phyloP scores from a whole-genome alignment of 768 basidiomycete species.

The Boletus huronensis region DNA sequence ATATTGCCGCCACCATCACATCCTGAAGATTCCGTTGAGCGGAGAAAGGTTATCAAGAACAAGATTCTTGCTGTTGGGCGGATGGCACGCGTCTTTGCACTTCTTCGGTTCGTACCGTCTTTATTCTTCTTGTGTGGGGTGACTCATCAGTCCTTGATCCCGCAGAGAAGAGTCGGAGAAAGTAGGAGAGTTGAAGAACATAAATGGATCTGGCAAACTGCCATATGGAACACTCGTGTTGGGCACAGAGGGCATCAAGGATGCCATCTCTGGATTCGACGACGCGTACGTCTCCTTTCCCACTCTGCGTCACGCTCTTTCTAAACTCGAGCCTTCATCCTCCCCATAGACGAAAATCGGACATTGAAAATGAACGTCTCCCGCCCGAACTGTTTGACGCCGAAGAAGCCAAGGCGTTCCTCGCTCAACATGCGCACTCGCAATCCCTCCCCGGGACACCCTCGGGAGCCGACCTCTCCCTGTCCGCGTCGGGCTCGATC shows the following conservation, averaged over 20 bases:
- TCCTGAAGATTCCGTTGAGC: conserved; percentile 57
- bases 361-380: conserved; percentile 98
- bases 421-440: conserved; percentile 35
- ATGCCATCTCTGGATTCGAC: conserved; percentile 89
- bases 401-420: conserved; percentile 60
- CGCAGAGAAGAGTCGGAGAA: conserved; percentile 94
- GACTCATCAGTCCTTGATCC: not conserved
- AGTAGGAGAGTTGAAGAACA: conserved; percentile 93
- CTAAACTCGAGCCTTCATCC: not conserved
- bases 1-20: conserved; percentile 34
- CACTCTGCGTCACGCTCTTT: not conserved
- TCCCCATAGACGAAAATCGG: conserved; percentile 78
- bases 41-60: conserved; percentile 91
- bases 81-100: conserved; percentile 93
- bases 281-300: conserved; percentile 72
- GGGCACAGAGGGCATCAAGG: conserved; percentile 92
- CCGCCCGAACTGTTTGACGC: conserved; percentile 93
- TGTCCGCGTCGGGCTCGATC: conserved; percentile 44
- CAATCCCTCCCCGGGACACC: conserved; percentile 54
- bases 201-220: conserved; percentile 71
- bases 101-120: conserved; percentile 74
- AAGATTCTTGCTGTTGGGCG: conserved; percentile 98
- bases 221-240: conserved; percentile 83
- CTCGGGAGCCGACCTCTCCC: conserved; percentile 38
- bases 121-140: not conserved